These are phyloP conservation scores for Lentinula detonsa DNA, from an alignment of 768 basidiomycete species.

Conservation along the genomic window DNA sequence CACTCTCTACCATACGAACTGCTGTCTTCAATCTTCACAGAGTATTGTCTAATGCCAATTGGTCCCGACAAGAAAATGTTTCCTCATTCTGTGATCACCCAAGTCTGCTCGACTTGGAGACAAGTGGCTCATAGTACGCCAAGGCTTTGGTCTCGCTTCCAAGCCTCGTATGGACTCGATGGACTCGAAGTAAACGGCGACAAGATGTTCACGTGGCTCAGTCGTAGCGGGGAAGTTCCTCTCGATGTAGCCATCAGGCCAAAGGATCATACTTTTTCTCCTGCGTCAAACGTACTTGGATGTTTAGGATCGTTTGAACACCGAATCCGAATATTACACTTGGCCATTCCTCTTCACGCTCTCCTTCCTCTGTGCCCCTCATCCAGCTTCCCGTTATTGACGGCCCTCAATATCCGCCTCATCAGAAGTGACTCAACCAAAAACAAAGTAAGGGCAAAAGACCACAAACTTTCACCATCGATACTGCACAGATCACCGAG, in stretches of 20 bases:
- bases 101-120: not conserved
- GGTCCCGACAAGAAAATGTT: not conserved
- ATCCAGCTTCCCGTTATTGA: not conserved
- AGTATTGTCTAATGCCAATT: not conserved
- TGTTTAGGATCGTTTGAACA: not conserved
- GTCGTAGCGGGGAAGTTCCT: not conserved
- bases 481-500: not conserved
- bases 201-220: not conserved
- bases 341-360: not conserved
- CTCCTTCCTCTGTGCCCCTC: not conserved
- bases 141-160: not conserved
- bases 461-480: not conserved
- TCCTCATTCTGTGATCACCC: not conserved
- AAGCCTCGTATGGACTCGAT: not conserved
- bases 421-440: not conserved
- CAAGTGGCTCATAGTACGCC: not conserved
- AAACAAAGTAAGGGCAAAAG: not conserved
- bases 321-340: not conserved
- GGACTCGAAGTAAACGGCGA: not conserved
- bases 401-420: not conserved
- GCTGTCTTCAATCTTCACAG: not conserved
- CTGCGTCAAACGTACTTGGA: not conserved
- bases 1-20: not conserved
- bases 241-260: not conserved
- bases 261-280: not conserved